Evolutionary conservation across 2,329 filamentous ascomycete species (phyloP).

Genomic region (Diaporthe helianthi): DNA sequence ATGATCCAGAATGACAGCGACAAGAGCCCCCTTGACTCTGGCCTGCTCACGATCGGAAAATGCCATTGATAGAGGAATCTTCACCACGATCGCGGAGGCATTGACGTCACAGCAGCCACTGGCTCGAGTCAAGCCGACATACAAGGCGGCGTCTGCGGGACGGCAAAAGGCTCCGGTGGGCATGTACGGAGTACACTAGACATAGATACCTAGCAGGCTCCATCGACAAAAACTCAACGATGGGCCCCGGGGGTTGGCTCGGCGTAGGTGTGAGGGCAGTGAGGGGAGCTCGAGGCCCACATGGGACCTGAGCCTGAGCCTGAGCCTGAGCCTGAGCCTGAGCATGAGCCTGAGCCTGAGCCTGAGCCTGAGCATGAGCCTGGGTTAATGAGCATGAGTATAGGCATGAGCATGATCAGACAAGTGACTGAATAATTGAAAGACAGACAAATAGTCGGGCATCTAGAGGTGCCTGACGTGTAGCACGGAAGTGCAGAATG

Average conservation of each 20-base stretch:
- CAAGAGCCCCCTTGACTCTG: not conserved
- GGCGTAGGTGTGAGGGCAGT: slow-evolving; percentile 2
- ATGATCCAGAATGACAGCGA: not conserved
- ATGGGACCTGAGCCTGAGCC: slow-evolving; percentile 4
- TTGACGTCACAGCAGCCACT: slow-evolving; percentile 13
- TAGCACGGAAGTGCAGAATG: slow-evolving; percentile 22
- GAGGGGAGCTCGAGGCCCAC: slow-evolving; percentile 11
- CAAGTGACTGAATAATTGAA: not conserved
- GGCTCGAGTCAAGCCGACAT: slow-evolving; percentile 18
- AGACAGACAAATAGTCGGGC: not conserved
- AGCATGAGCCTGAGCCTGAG: not conserved
- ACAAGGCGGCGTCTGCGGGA: slow-evolving; percentile 7
- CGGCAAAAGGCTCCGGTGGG: slow-evolving; percentile 17
- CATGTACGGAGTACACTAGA: no score
- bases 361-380: not conserved
- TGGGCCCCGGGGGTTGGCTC: slow-evolving; percentile 12
- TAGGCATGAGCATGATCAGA: not conserved
- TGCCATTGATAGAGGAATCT: not conserved
- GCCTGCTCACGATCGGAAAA: not conserved
- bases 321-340: slow-evolving; percentile 8
- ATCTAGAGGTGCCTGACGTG: not conserved
- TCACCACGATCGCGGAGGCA: slow-evolving; percentile 5
- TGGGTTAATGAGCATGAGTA: not conserved
- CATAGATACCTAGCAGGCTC: not conserved
- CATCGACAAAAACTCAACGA: slow-evolving; percentile 12